Evolutionary conservation across 1,284 basidiomycete species (phyloP), one percentile per base, ranked within the genome.

Genomic region (Cutaneotrichosporon mucoides): DNA sequence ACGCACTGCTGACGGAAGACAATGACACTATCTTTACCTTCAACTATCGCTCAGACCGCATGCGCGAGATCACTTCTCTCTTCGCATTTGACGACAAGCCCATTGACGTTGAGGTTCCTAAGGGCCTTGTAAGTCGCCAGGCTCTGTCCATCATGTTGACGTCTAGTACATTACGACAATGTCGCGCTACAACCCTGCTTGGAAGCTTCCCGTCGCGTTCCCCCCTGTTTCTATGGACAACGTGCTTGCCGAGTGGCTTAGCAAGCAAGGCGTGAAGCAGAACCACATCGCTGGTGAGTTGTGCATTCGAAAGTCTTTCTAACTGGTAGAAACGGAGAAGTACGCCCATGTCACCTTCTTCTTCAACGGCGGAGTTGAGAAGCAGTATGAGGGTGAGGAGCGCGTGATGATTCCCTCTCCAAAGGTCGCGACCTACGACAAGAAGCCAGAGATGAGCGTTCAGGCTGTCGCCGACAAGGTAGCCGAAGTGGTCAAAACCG

Each of bases 291-390:
- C 90, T 47, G 87, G 87, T 87, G 57, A 49, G 80, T 69, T 12
- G 13, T 3, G 12, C 9, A 9, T 12, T 5, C 37, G 24, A 7
- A 34, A 24, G 13, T 7, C 5, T 9, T 4, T 10, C 53, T 61
- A 45, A 56, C 44, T 36, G 3, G 9, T 69, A 84, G 91, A 94
- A 77, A 94, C 92, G 4, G 92, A 94, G 76, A 94, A 95, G 79
- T 95, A 93, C 77, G 90, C 91, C 1, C 92, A 94, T 73, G 89
- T 95, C 62, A 95, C 92, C 0, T 94, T 94, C 82, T 95, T 95
- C 84, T 94, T 95, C 84, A 94, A 94, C 78, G 91, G 92, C 34
- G 92, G 91, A 61, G 86, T 91, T 45, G 92, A 94, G 81, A 90
- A 92, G 75, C 88, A 93, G 70, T 94, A 89, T 77, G 81, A 84